Conservation (phyloP, 2,329 filamentous ascomycete genomes). For the Cladosporium sp. region DNA sequence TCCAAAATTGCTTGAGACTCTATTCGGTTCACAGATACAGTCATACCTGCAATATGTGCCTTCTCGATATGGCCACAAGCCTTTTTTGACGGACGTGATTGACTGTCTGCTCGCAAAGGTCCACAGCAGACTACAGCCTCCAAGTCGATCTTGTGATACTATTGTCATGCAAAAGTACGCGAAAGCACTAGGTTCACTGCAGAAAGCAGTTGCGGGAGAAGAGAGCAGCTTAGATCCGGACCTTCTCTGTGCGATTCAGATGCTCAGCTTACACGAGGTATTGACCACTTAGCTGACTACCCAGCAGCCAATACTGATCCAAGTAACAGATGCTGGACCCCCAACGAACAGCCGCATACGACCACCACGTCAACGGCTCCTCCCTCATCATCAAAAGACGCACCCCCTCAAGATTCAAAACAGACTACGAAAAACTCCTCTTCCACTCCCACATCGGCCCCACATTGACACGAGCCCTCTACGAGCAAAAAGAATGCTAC, state of each 20-base stretch:
- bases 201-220: conserved; percentile 18
- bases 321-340: conserved; percentile 28
- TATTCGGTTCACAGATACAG: conserved; percentile 15
- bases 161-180: conserved; percentile 18
- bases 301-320: background rate
- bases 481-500: conserved; percentile 26
- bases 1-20: conserved; percentile 5
- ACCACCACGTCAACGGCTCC: conserved; percentile 32
- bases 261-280: conserved; percentile 25
- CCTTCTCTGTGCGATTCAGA: conserved; percentile 22
- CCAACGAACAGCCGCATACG: conserved; percentile 27
- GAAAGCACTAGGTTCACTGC: conserved; percentile 21
- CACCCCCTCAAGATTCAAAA: conserved; percentile 27
- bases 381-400: conserved; percentile 30
- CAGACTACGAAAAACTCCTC: conserved; percentile 35
- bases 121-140: conserved; percentile 14
- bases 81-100: conserved; percentile 20
- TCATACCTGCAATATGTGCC: conserved; percentile 26
- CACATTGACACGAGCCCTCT: conserved; percentile 25
- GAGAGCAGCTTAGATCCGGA: conserved; percentile 16
- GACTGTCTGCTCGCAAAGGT: conserved; percentile 24
- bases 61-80: conserved; percentile 20
- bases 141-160: conserved; percentile 6
- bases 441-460: conserved; percentile 34
- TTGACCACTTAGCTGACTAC: background rate